Conservation (phyloP, 2,329 filamentous ascomycete genomes). For the Trichoderma koningii region DNA sequence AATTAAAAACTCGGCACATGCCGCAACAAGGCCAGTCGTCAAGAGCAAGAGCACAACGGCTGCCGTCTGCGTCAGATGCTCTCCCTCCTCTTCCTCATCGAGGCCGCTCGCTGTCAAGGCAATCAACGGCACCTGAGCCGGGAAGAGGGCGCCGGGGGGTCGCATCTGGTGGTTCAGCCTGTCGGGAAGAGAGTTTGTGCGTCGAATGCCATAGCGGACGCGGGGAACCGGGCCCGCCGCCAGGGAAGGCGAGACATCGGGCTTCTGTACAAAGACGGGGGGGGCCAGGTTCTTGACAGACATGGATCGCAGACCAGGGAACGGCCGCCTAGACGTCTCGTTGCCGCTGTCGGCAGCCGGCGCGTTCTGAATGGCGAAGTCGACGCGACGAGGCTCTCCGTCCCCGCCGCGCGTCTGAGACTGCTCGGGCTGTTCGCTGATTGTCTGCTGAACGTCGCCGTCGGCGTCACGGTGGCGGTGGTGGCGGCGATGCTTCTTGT, state of each 20-base stretch:
- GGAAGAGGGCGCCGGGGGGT: slow-evolving; percentile 53
- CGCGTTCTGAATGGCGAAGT: slow-evolving; percentile 52
- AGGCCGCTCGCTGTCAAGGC: slow-evolving; percentile 38
- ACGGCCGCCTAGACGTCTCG: slow-evolving; percentile 36
- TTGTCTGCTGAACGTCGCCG: slow-evolving; percentile 38
- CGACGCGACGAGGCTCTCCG: slow-evolving; percentile 57
- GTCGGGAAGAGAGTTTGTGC: slow-evolving; percentile 74
- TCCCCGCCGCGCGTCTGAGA: slow-evolving; percentile 29
- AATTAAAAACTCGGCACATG: slow-evolving; percentile 71
- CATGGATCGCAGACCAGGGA: slow-evolving; percentile 56
- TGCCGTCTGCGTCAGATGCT: slow-evolving; percentile 56
- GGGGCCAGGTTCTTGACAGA: slow-evolving; percentile 70
- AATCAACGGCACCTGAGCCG: slow-evolving; percentile 48
- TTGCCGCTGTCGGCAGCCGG: slow-evolving; percentile 36
- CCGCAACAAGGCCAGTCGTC: slow-evolving; percentile 65
- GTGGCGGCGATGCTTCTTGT: slow-evolving; percentile 49
- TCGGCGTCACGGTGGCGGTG: slow-evolving; percentile 35
- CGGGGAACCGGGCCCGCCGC: slow-evolving; percentile 54
- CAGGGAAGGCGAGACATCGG: slow-evolving; percentile 35
- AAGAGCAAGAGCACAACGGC: slow-evolving; percentile 64
- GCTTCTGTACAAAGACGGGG: slow-evolving; percentile 64
- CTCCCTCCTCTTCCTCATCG: slow-evolving; percentile 41
- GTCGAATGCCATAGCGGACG: slow-evolving; percentile 65
- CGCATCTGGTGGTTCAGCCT: slow-evolving; percentile 53
- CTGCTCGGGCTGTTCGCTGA: slow-evolving; percentile 34